Base-by-base conservation (phyloP, 2,329 filamentous ascomycete genomes). In the Ascochyta fabae region DNA sequence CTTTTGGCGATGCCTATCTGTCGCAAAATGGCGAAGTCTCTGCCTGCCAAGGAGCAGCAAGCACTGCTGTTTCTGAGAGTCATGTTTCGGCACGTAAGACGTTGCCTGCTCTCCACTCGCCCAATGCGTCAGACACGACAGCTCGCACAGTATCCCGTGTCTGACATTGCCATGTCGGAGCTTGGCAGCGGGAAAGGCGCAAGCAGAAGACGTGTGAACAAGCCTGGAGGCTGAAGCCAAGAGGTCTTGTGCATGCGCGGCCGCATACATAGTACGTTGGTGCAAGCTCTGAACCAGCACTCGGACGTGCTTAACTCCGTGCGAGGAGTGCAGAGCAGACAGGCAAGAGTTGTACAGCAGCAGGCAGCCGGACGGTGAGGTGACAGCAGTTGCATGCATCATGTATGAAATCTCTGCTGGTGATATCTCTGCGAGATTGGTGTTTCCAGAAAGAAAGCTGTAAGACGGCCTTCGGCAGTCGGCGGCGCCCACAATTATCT, bases 181-280 rank as follows among this genome's bases (percentile, higher is more conserved):
- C 53, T 55, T 55, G 53, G 53, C 53, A 19, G 46, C 53, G 53
- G 53, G 41, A 50, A 42, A 22, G 53, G 46, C 46, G 52, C 52
- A 45, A 46, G 49, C 41, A 31, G 46, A 35, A 19, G 53, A 55
- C 19, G 53, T 55, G 47, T 46, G 42, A 50, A 55, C 42, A 55
- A 55, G 53, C 47, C 23, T 50, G 53, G 35, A 42, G 53, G 41
- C 53, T 55, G 47, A 38, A 46, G 53, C 53, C 53, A 55, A 50
- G 53, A 42, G 8, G 36, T 50, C 53, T 55, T 55, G 41, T 46
- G 46, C 46, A 42, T 50, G 52, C 35, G 52, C 46, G 46, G 46
- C 46, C 51, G 51, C 27, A 39, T 19, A 19, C 19, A 19, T 19
- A 3, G 19, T 45, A 40, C 27, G 12, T 43, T 35, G 26, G 34